phyloP scores from a whole-genome alignment of 75 land plant species.

The Ceratopteris richardii region DNA sequence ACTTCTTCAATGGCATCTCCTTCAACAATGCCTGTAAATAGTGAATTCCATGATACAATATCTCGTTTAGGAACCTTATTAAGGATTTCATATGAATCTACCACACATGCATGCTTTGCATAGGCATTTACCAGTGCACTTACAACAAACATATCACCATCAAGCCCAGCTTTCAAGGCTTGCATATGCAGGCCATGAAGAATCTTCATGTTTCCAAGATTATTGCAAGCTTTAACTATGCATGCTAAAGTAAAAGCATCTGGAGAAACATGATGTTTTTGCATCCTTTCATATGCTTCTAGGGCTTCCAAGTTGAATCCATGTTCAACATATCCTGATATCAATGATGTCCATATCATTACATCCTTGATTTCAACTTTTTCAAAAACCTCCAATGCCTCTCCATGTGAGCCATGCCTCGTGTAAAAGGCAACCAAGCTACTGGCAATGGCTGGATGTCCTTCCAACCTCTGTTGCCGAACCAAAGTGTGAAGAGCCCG shows the following conservation, averaged over 20 bases:
- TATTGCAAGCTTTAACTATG: slow-evolving; percentile 6
- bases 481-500: too few relatives aligned
- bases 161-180: slow-evolving; percentile 1
- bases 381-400: too few relatives aligned
- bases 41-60: slow-evolving; percentile 10
- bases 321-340: slow-evolving; percentile 8
- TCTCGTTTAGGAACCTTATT: slow-evolving; percentile 3
- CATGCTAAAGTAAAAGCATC: slow-evolving; percentile 5
- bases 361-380: too few relatives aligned
- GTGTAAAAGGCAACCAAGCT: too few relatives aligned
- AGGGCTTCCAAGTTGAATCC: slow-evolving; percentile 5
- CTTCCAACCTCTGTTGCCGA: too few relatives aligned
- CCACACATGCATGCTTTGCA: slow-evolving; percentile 15
- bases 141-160: neutral
- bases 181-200: neutral
- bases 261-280: neutral
- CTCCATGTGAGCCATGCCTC: too few relatives aligned
- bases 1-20: slow-evolving; percentile 3
- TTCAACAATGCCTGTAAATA: neutral
- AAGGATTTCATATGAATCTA: slow-evolving; percentile 9
- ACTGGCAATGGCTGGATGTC: too few relatives aligned
- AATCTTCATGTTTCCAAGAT: neutral
- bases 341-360: slow-evolving; percentile 8
- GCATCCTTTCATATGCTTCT: neutral
- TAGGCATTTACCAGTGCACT: slow-evolving; percentile 12